Evolutionary conservation across 805 yeast genomes (phyloP).

Genomic region (Lachancea dasiensis): DNA sequence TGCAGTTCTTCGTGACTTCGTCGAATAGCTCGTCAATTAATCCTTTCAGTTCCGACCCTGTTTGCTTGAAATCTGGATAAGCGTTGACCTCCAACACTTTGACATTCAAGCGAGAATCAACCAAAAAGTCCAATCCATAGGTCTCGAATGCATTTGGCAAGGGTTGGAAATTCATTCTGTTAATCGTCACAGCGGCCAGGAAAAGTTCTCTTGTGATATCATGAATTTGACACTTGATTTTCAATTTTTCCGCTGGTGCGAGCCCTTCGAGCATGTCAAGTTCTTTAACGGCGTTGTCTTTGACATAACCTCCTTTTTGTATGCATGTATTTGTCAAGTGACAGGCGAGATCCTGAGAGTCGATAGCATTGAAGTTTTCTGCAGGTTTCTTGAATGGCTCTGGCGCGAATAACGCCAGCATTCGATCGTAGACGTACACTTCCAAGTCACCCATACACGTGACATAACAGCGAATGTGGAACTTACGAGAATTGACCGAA

Average conservation of each 20-base stretch:
- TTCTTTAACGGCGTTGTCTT: constrained; percentile 13
- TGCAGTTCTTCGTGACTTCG: constrained; percentile 43
- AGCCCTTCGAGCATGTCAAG: constrained; percentile 32
- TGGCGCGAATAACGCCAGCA: constrained; percentile 78
- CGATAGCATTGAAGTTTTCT: constrained; percentile 25
- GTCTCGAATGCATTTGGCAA: constrained; percentile 76
- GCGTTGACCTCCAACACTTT: constrained; percentile 80
- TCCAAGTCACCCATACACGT: constrained; percentile 65
- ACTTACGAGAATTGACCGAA: constrained; percentile 61
- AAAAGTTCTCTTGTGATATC: constrained; percentile 63
- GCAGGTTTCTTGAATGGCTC: constrained; percentile 38
- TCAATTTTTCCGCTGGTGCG: constrained; percentile 30
- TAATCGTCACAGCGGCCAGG: constrained; percentile 73
- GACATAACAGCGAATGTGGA: constrained; percentile 84
- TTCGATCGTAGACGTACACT: constrained; percentile 74
- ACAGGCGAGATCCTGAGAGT: constrained; percentile 47
- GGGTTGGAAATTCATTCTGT: constrained; percentile 81
- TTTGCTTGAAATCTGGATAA: constrained; percentile 95
- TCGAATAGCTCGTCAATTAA: constrained; percentile 64
- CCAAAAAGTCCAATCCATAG: constrained; percentile 84
- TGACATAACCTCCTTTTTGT: constrained; percentile 48
- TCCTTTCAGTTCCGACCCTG: constrained; percentile 68
- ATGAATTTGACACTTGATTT: constrained; percentile 51
- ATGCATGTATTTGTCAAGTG: constrained; percentile 94
- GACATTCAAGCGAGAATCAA: constrained; percentile 50